Base-by-base conservation (phyloP, 768 basidiomycete species). In the Hemileccinum rubropunctum region DNA sequence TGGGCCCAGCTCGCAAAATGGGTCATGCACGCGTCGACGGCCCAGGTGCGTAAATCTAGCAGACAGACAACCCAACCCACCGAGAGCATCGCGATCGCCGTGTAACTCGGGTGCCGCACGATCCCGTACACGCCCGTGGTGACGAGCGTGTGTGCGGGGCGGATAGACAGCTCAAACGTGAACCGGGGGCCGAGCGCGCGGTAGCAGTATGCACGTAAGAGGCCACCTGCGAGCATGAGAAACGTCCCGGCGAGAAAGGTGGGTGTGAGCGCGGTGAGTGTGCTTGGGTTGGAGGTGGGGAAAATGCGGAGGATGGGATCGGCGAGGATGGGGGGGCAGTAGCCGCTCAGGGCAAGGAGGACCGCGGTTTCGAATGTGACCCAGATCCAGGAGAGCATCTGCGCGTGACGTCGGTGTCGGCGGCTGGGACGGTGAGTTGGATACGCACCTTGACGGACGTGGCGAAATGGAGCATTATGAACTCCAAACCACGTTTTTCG, bases 31-130 rank as follows among this genome's bases (percentile, higher is more conserved):
- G 23, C 23, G 23, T 23, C 23, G 23, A 23, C 23, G 23, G 23
- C 23, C 45, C 37, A 39, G 3, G 23, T 45, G 3, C 21, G 23
- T 6, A n/a, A 45, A 20, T 56, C 55, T 15, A 60, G 26, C 10
- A 50, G 9, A 13, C 49, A 55, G 1, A 58, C 8, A 0, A 51
- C 0, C 32, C 35, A 33, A 0, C 64, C 63, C 0, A 50, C 0
- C 6, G 11, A 15, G n/a, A 53, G 15, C 7, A 3, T 15, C 0
- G 45, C 0, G 0, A 1, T 6, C 3, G 47, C 67, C 1, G 56
- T 57, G 36, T 71, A 69, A 17, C 59, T 60, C 6, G 69, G 69
- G 51, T 71, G 69, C 1, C 69, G 61, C 4, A 71, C 62, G 45
- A 61, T 12, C 10, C 52, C 8, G 51, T 71, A 69, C 17, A 47